Base-by-base conservation (phyloP, 257 asterid genomes). In the Eucommia ulmoides region DNA sequence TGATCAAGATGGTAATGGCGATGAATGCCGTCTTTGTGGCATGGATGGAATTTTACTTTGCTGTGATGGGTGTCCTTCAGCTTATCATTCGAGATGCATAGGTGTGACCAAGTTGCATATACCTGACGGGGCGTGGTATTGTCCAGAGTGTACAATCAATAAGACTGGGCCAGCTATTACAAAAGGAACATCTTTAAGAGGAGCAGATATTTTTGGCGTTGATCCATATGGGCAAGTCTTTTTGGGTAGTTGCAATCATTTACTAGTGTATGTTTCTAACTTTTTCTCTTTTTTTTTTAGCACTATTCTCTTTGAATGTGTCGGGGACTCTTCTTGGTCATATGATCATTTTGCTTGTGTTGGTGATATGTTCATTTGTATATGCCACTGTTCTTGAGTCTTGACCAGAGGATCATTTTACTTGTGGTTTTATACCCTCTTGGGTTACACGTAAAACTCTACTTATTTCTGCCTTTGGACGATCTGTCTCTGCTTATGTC, bases 1-100 rank as follows among this genome's bases (percentile, higher is more conserved):
- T 33, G 88, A 73, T 42, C 20, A 42, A 16, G 48, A 42, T 42
- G 48, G 48, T 42, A 42, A 42, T 21, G 15, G 6, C 19, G 48
- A 42, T 42, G 48, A 42, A 42, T 42, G 48, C 48, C 20, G 48
- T 9, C 48, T 42, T 42, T 42, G 48, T 42, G 48, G 48, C 19
- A 42, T 42, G 48, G 48, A 42, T n/a, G 48, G 48, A 16, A 42
- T 16, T 2, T 42, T 42, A 21, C 48, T 42, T 42, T 42, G 48
- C 48, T 42, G 48, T 16, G 48, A 42, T 42, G 48, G 48, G 20
- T 42, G 48, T 42, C 48, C 48, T 6, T 42, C 48, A 2, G 48
- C 48, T 1, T 42, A 42, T 16, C 48, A 42, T 42, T 15, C 48
- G 19, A 15, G 48, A 42, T 42, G 48, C 20, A 42, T 42, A 42